Evolutionary conservation across 495 filamentous ascomycete genomes (phyloP), one percentile per base, ranked within the genome.

Genomic region (Aspergillus affinis): DNA sequence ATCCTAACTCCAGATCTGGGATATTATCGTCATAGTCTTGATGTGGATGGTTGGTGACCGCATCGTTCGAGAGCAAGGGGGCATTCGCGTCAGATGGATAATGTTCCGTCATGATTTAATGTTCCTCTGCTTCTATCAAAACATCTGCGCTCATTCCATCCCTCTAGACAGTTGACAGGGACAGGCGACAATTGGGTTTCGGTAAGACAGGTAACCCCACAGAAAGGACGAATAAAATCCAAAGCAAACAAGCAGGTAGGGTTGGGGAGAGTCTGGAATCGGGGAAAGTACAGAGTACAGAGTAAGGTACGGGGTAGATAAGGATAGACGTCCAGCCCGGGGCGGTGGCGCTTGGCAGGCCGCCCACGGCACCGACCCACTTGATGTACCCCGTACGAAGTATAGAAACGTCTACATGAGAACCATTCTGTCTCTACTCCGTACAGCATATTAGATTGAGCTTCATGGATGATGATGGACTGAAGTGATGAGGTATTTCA

Each of bases 11-110:
- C 19, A 60, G 52, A 32, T 57, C 59, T 17, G 61, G 41, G 21
- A 21, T 51, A 32, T 15, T 54, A 18, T 64, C 64, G 53, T 51
- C 53, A 47, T 63, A 48, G 56, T 61, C 23, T 21, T 64, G 29
- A 30, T 63, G 20, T 32, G 61, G 55, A 30, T 54, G 49, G 45
- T 51, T 61, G 18, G 58, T 17, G 21, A 48, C 48, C 10, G 23
- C 45, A 27, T 69, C 61, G 36, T 64, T 26, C 17, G 68, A 27
- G 48, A 78, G 73, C 7, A 78, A 59, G 47, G 76, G 74, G 15
- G 67, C 72, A 55, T 67, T 56, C 4, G 68, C 57, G 17, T 68
- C 69, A 1, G 62, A 55, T 1, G 26, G 61, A 23, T 73, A 72
- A 41, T 46, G 13, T 5, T 71, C 70, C 23, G 21, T 55, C 75